These are phyloP conservation scores for Drosera spatulata DNA, from an alignment of 179 eudicot species.

Conservation along the genomic window DNA sequence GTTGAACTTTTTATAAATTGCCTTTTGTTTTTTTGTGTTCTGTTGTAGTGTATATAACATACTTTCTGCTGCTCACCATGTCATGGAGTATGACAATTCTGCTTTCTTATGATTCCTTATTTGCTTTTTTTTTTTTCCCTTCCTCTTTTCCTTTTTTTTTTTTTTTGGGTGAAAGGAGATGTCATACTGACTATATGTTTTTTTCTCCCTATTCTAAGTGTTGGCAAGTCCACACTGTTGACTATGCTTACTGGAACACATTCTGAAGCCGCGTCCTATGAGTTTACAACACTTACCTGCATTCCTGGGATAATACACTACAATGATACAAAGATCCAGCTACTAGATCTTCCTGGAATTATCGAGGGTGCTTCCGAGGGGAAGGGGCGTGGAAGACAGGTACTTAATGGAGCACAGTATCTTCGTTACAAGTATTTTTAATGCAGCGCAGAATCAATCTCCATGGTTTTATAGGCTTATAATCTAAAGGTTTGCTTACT, in stretches of 20 bases:
- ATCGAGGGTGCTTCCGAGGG: slow-evolving; percentile 99
- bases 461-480: no score
- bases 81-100: no score
- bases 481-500: slow-evolving; percentile 4
- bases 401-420: slow-evolving; percentile 6
- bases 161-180: neutral
- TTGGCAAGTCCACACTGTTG: slow-evolving; percentile 94
- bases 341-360: slow-evolving; percentile 99
- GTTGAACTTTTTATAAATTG: no score
- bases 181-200: neutral
- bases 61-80: no score
- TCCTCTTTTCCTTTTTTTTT: no score
- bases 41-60: no score
- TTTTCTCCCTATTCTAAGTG: slow-evolving; percentile 37
- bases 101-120: no score
- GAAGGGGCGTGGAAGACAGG: slow-evolving; percentile 99
- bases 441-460: no score
- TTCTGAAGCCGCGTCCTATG: slow-evolving; percentile 98
- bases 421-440: no score
- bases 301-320: slow-evolving; percentile 97
- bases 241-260: slow-evolving; percentile 94
- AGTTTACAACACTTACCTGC: slow-evolving; percentile 97
- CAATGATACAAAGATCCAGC: slow-evolving; percentile 92
- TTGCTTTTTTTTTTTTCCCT: no score
- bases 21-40: no score